phyloP scores from a whole-genome alignment of 345 rosid species.

The Barbarea vulgaris region DNA sequence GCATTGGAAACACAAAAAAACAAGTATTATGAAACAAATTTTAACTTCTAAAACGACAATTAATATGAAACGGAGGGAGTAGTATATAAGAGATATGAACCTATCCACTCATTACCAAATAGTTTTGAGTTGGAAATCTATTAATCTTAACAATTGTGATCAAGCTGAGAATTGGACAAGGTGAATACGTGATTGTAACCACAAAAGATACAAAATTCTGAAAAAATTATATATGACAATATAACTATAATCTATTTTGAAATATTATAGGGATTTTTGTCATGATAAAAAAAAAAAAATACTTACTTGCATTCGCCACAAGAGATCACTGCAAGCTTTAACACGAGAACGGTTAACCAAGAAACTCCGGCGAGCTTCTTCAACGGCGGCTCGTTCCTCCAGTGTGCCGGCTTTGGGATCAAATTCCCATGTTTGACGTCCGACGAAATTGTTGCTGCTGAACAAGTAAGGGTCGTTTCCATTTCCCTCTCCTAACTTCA shows the following conservation, averaged over 20 bases:
- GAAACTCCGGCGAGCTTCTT: conserved; percentile 51
- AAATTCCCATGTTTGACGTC: conserved; percentile 54
- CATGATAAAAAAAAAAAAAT: background rate
- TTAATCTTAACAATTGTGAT: no score
- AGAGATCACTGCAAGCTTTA: conserved; percentile 47
- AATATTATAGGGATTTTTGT: background rate
- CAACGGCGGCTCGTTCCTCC: conserved; percentile 46
- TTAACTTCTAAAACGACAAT: no score
- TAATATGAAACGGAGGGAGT: no score
- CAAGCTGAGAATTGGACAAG: no score
- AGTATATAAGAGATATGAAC: no score
- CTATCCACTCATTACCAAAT: no score
- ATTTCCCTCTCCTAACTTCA: conserved; percentile 50
- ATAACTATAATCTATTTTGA: background rate
- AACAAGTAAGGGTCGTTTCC: conserved; percentile 41
- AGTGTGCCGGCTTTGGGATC: conserved; percentile 47
- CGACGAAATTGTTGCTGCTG: conserved; percentile 47
- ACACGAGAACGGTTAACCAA: conserved; percentile 40
- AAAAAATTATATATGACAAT: background rate
- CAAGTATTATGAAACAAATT: no score
- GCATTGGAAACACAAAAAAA: no score
- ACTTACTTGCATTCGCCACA: conserved; percentile 53
- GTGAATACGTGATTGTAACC: background rate
- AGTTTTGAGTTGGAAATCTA: no score
- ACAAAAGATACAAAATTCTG: background rate